These are phyloP conservation scores for Nakazawaea ishiwadae DNA, from an alignment of 805 yeast species.

Conservation along the genomic window DNA sequence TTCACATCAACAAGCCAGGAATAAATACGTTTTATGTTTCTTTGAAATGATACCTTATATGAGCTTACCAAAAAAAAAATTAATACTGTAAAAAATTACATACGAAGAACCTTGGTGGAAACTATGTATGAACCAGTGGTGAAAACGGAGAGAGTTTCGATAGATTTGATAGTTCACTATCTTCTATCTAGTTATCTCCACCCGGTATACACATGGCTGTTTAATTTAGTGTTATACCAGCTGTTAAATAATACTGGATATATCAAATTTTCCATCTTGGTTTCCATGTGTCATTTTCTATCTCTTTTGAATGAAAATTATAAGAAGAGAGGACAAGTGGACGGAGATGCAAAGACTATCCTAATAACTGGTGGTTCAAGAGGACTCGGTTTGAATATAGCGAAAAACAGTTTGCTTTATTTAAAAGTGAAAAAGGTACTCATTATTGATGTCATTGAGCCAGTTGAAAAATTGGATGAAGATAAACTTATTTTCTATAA, in stretches of 20 bases:
- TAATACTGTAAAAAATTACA: no score
- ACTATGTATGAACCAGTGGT: no score
- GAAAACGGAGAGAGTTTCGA: constrained; percentile 10
- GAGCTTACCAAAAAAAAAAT: no score
- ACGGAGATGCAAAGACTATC: constrained; percentile 16
- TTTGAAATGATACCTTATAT: no score
- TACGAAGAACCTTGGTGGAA: no score
- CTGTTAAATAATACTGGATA: constrained; percentile 3
- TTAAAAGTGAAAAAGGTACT: constrained; percentile 19
- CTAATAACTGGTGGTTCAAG: constrained; percentile 47
- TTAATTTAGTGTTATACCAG: constrained; percentile 8
- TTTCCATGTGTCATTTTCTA: constrained; percentile 19
- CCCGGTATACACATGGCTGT: constrained; percentile 19
- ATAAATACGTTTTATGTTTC: no score
- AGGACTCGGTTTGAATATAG: constrained; percentile 43
- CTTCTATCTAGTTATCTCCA: constrained; percentile 15
- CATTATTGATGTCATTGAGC: constrained; percentile 27
- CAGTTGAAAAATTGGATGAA: constrained; percentile 15
- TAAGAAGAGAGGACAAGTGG: constrained; percentile 1
- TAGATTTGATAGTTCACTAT: constrained; percentile 17
- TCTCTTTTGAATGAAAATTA: constrained; percentile 12
- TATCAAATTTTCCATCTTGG: constrained; percentile 6
- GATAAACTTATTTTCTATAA: constrained; percentile 20
- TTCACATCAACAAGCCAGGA: no score
- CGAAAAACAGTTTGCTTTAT: constrained; percentile 1